These are phyloP conservation scores for Apodospora peruviana DNA, from an alignment of 495 filamentous ascomycete species.

Conservation along the genomic window DNA sequence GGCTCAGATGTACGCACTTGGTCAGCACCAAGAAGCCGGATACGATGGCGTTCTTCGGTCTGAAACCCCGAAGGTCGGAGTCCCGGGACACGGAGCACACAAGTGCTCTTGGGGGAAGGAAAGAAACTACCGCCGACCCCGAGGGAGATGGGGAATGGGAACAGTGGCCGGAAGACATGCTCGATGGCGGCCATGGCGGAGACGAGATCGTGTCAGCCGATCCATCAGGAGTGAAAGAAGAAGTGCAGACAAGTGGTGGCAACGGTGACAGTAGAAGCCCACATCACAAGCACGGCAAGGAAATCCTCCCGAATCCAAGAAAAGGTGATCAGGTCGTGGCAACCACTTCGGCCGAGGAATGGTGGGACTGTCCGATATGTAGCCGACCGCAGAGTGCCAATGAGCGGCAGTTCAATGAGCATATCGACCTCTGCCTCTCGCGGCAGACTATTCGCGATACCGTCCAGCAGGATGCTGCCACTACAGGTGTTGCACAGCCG, in stretches of 20 bases:
- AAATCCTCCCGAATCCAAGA: conserved; percentile 45
- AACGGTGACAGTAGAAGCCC: conserved; percentile 2
- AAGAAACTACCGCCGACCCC: conserved; percentile 5
- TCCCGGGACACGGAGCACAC: conserved; percentile 7
- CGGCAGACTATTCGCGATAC: conserved; percentile 77
- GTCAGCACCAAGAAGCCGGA: conserved; percentile 73
- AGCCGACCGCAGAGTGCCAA: conserved; percentile 63
- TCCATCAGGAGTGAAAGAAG: conserved; percentile 1
- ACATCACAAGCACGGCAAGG: conserved; percentile 42
- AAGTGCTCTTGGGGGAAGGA: neutral
- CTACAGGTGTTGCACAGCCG: neutral
- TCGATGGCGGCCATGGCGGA: conserved; percentile 41
- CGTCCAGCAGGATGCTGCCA: conserved; percentile 38
- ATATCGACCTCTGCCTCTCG: conserved; percentile 92
- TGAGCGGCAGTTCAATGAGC: conserved; percentile 79
- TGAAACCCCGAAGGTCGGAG: conserved; percentile 27
- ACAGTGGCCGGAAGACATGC: conserved; percentile 62
- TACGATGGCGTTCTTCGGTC: conserved; percentile 74
- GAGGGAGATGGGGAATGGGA: conserved; percentile 52
- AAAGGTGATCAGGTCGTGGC: conserved; percentile 10
- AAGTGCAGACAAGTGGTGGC: neutral
- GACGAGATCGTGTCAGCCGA: neutral
- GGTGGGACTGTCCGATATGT: conserved; percentile 90
- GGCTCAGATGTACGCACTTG: conserved; percentile 79
- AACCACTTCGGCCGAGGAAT: conserved; percentile 29